Evolutionary conservation across 495 filamentous ascomycete species (phyloP), one percentile per base, ranked within the genome.

Genomic region (Collariella sp.): DNA sequence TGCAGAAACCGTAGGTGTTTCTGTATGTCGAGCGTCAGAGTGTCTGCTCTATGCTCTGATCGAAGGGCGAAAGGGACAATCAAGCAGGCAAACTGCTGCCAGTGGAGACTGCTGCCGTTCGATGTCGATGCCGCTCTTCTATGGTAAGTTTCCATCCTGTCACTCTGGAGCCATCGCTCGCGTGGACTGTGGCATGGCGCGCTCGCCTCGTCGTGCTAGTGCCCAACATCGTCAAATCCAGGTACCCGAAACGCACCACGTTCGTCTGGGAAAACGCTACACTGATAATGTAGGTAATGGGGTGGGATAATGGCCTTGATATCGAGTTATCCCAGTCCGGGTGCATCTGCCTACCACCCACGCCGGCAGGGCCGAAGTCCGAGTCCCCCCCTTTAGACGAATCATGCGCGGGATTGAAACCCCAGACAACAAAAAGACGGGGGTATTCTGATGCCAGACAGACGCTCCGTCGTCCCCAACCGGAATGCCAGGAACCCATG

Each of bases 201-300:
- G 40, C 13, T n/a, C 46, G 46, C 34, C 18, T 9, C 6, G n/a
- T 29, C 36, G 23, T 35, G 47, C 36, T 31, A 40, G 47, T 29
- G 47, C 34, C 47, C 11, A 31, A 7, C 16, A 42, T 42, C 39
- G 24, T 7, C 49, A 5, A 26, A 23, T 50, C 39, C 24, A 52
- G 49, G 49, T 43, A 43, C 49, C 36, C 29, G 48, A 42, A 34
- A 42, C 36, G 22, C 49, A 34, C 16, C 12, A 42, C 34, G 49
- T 16, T 22, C 34, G 39, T 52, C 49, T 15, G 49, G 49, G 39
- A 38, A 33, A 52, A 19, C 6, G 23, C 15, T 40, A 31, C 26
- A 31, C 26, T 10, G 15, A 38, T 38, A 38, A 38, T 5, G 31
- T 34, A 34, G 31, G 15, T 13, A n/a, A 38, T 12, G 15, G 35